Evolutionary conservation across 495 filamentous ascomycete species (phyloP).

Genomic region (Tuber brumale): DNA sequence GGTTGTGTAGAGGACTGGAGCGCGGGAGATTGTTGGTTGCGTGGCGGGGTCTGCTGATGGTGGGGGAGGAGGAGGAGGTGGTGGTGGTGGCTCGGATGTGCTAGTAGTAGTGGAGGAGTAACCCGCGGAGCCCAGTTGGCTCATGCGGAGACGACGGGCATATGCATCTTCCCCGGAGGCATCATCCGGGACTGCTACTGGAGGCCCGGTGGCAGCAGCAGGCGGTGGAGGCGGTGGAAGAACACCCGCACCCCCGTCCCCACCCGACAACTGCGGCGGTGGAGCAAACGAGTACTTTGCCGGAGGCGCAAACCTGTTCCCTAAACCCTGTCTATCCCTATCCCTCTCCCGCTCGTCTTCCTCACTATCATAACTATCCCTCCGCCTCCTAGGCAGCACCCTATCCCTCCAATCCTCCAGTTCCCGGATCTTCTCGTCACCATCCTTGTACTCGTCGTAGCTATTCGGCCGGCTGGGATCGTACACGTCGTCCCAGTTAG

Average conservation of each 20-base stretch:
- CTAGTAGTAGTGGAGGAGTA: conserved; percentile 43
- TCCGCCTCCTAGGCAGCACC: conserved; percentile 68
- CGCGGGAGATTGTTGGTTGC: conserved; percentile 63
- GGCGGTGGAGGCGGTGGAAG: conserved; percentile 40
- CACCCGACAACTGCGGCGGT: conserved; percentile 52
- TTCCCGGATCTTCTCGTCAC: conserved; percentile 74
- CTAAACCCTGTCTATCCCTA: conserved; percentile 35
- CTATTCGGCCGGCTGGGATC: conserved; percentile 78
- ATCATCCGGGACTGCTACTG: conserved; percentile 49
- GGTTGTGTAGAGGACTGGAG: conserved; percentile 76
- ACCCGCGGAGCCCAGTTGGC: conserved; percentile 44
- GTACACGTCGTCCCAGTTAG: conserved; percentile 91
- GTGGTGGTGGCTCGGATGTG: conserved; percentile 41
- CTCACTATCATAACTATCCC: conserved; percentile 52
- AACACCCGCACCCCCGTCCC: conserved; percentile 12
- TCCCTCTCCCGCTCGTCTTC: conserved; percentile 45
- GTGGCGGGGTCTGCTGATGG: conserved; percentile 43
- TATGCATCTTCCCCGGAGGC: conserved; percentile 67
- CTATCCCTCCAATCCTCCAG: conserved; percentile 82
- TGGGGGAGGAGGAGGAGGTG: conserved; percentile 41
- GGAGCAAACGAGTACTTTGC: conserved; percentile 63
- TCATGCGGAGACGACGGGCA: conserved; percentile 55
- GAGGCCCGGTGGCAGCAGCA: conserved; percentile 42
- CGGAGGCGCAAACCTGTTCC: conserved; percentile 69
- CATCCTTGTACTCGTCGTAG: conserved; percentile 77